Evolutionary conservation across 2,329 filamentous ascomycete genomes (phyloP).

Genomic region (Trichoderma citrinoviride): DNA sequence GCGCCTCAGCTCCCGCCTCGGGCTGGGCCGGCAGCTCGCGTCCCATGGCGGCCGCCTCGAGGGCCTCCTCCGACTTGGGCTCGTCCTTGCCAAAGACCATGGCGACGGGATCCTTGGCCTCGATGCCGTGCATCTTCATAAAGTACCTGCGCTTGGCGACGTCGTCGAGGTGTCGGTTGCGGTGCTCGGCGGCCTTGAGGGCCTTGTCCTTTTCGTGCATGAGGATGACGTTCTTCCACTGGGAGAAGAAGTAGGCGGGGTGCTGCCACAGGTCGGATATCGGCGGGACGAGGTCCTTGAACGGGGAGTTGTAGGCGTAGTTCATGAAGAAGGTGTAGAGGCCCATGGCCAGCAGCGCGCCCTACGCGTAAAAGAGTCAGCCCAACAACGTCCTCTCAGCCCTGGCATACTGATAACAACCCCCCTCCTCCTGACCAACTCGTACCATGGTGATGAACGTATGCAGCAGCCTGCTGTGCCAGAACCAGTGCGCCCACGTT

Average conservation of each 20-base stretch:
- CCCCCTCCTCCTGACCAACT: not conserved
- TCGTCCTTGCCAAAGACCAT: constrained; percentile 42
- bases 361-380: constrained; percentile 36
- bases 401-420: not conserved
- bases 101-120: constrained; percentile 57
- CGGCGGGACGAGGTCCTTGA: constrained; percentile 72
- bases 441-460: constrained; percentile 78
- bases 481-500: constrained; percentile 79
- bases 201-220: constrained; percentile 74
- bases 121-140: constrained; percentile 79
- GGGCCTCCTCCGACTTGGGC: constrained; percentile 37
- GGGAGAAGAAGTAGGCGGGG: constrained; percentile 64
- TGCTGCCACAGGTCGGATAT: constrained; percentile 65
- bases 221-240: constrained; percentile 68
- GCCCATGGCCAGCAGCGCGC: constrained; percentile 67
- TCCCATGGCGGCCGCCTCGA: constrained; percentile 38
- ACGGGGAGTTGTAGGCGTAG: constrained; percentile 77
- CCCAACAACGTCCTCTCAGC: not conserved
- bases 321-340: constrained; percentile 72
- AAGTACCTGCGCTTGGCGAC: constrained; percentile 83
- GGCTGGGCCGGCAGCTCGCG: constrained; percentile 34
- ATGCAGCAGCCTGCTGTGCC: constrained; percentile 74
- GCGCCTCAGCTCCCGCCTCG: constrained; percentile 30
- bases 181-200: constrained; percentile 65
- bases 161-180: constrained; percentile 75